These are phyloP conservation scores for Phytophthora tubulina DNA, from an alignment of 352 stramenopile genomes.

Conservation along the genomic window DNA sequence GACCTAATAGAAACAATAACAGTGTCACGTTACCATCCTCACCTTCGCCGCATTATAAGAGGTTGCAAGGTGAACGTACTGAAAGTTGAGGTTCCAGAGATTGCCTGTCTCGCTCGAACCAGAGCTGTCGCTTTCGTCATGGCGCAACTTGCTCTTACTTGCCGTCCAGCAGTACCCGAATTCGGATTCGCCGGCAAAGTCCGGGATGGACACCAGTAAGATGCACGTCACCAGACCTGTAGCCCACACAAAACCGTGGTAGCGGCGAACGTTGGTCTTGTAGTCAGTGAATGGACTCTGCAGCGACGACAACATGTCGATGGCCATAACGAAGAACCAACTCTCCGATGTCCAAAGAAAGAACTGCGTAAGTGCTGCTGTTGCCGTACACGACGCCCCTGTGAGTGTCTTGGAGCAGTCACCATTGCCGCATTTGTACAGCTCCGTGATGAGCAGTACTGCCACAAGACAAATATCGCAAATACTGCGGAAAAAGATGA, in stretches of 20 bases:
- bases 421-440: conserved; percentile 79
- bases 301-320: conserved; percentile 87
- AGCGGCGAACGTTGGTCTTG: conserved; percentile 85
- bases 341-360: conserved; percentile 90
- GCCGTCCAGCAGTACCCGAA: conserved; percentile 89
- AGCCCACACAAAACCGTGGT: conserved; percentile 86
- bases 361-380: conserved; percentile 84
- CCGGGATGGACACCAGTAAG: conserved; percentile 75
- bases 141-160: conserved; percentile 67
- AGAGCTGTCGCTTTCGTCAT: conserved; percentile 23
- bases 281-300: conserved; percentile 92
- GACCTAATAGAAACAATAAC: conserved; percentile 48
- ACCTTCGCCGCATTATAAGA: neutral
- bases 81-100: conserved; percentile 88
- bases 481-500: conserved; percentile 88
- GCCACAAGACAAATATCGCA: conserved; percentile 86
- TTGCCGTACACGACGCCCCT: conserved; percentile 62
- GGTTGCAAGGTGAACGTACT: conserved; percentile 47
- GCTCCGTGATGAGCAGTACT: conserved; percentile 79
- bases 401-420: conserved; percentile 50
- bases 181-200: conserved; percentile 77
- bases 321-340: conserved; percentile 92
- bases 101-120: conserved; percentile 53
- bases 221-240: conserved; percentile 77
- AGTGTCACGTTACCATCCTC: neutral